Evolutionary conservation across 306 rosid species (phyloP).

Genomic region (Notholithocarpus densiflorus): DNA sequence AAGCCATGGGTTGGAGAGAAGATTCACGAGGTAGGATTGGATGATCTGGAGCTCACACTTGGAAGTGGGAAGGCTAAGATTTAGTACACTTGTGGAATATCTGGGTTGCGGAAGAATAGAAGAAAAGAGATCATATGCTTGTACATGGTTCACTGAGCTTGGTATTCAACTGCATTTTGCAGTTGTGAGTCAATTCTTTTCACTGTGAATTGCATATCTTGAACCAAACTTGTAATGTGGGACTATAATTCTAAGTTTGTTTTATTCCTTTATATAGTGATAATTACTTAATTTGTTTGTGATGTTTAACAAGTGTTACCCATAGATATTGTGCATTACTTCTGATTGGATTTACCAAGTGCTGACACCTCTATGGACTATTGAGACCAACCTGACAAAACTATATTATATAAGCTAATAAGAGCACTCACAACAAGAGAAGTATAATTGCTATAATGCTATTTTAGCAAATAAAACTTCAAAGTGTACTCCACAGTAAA

Average conservation of each 20-base stretch:
- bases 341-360: not conserved
- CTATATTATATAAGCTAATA: too few relatives aligned
- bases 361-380: not conserved
- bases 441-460: too few relatives aligned
- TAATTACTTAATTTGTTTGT: conserved; percentile 7
- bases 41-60: conserved; percentile 89
- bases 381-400: not conserved
- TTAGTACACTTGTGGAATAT: conserved; percentile 18
- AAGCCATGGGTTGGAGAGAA: conserved; percentile 93
- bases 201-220: conserved; percentile 10
- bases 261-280: conserved; percentile 4
- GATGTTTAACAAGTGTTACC: conserved; percentile 1
- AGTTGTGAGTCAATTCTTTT: conserved; percentile 10
- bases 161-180: conserved; percentile 26
- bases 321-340: conserved; percentile 10
- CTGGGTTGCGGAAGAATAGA: conserved; percentile 11
- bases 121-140: conserved; percentile 20
- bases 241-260: not conserved
- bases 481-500: too few relatives aligned
- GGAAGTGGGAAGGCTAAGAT: conserved; percentile 57
- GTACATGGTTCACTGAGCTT: conserved; percentile 30
- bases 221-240: conserved; percentile 17
- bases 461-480: too few relatives aligned
- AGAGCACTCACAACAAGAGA: too few relatives aligned
- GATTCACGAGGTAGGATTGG: conserved; percentile 79